phyloP scores from a whole-genome alignment of 805 yeast species.

The Candida glaebosa region DNA sequence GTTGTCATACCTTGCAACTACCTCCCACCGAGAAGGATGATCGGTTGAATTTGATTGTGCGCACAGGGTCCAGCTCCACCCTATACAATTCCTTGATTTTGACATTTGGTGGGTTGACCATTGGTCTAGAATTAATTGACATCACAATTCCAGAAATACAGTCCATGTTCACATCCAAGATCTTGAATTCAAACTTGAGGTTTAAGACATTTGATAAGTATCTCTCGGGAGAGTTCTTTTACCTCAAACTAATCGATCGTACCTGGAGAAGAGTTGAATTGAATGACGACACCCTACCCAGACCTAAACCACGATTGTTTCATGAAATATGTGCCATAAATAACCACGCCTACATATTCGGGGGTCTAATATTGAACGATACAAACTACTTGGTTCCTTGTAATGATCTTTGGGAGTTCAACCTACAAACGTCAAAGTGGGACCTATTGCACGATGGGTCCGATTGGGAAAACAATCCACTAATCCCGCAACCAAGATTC shows the following conservation, averaged over 20 bases:
- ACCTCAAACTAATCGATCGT: slow-evolving; percentile 55
- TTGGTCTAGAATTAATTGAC: slow-evolving; percentile 48
- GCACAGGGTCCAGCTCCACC: slow-evolving; percentile 67
- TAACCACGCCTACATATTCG: slow-evolving; percentile 54
- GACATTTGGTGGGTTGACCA: slow-evolving; percentile 65
- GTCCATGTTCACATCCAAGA: slow-evolving; percentile 31
- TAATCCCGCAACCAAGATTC: slow-evolving; percentile 41
- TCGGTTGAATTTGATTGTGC: slow-evolving; percentile 50
- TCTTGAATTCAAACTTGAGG: slow-evolving; percentile 21
- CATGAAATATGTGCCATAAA: slow-evolving; percentile 55
- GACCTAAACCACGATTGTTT: slow-evolving; percentile 50
- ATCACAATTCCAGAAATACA: slow-evolving; percentile 39
- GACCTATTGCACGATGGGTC: slow-evolving; percentile 38
- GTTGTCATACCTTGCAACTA: slow-evolving; percentile 52
- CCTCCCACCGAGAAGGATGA: slow-evolving; percentile 56
- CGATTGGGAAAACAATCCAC: slow-evolving; percentile 15
- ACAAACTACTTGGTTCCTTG: slow-evolving; percentile 36
- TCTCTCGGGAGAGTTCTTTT: slow-evolving; percentile 63
- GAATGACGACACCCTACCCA: slow-evolving; percentile 9
- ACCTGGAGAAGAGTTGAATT: slow-evolving; percentile 49
- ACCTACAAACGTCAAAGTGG: slow-evolving; percentile 54
- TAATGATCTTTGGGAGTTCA: slow-evolving; percentile 70
- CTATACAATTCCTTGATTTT: slow-evolving; percentile 58
- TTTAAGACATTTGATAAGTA: slow-evolving; percentile 29
- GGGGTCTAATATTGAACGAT: slow-evolving; percentile 48